Percentiles rank a stretch among this genome's conserved stretches.
These are phyloP conservation scores for Wallacemonas sp. DNA, from an alignment of 208 protist genomes.

Conservation along the genomic window DNA sequence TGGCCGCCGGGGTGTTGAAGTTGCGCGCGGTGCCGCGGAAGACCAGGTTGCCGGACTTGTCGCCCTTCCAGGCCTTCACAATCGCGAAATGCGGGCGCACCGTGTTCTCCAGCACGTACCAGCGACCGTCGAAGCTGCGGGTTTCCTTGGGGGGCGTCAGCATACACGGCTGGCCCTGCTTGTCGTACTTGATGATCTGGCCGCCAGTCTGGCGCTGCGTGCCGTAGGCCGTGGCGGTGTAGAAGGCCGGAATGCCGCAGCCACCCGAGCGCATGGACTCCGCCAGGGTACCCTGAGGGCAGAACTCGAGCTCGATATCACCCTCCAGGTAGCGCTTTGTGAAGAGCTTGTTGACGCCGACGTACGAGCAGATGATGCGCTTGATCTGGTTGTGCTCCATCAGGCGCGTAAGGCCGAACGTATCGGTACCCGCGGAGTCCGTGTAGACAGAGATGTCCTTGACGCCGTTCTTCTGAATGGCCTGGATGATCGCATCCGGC, in stretches of 20 bases:
- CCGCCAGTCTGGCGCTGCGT: slow-evolving; percentile 91
- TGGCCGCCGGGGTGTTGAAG: slow-evolving; percentile 94
- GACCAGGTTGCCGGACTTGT: slow-evolving; percentile 81
- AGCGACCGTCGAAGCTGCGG: slow-evolving; percentile 85
- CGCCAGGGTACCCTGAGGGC: slow-evolving; percentile 96
- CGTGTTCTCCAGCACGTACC: slow-evolving; percentile 92
- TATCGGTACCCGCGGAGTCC: slow-evolving; percentile 96
- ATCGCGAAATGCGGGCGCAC: slow-evolving; percentile 93
- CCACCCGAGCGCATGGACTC: slow-evolving; percentile 95
- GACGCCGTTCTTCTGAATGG: slow-evolving; percentile 80
- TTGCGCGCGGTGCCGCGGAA: slow-evolving; percentile 94
- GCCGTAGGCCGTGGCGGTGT: slow-evolving; percentile 95
- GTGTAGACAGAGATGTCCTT: slow-evolving; percentile 94
- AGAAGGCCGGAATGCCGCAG: slow-evolving; percentile 97
- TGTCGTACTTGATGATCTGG: slow-evolving; percentile 95
- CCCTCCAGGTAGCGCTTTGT: slow-evolving; percentile 94
- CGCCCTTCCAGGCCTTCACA: slow-evolving; percentile 95
- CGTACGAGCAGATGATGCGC: slow-evolving; percentile 94
- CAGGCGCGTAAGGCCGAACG: slow-evolving; percentile 95
- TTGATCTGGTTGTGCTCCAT: slow-evolving; percentile 90
- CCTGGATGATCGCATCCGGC: slow-evolving; percentile 92
- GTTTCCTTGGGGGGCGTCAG: slow-evolving; percentile 81
- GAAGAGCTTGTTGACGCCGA: slow-evolving; percentile 97
- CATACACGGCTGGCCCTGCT: slow-evolving; percentile 68
- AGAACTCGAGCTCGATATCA: slow-evolving; percentile 96